phyloP scores from a whole-genome alignment of 2,329 filamentous ascomycete genomes.

The Blastomyces parvus region DNA sequence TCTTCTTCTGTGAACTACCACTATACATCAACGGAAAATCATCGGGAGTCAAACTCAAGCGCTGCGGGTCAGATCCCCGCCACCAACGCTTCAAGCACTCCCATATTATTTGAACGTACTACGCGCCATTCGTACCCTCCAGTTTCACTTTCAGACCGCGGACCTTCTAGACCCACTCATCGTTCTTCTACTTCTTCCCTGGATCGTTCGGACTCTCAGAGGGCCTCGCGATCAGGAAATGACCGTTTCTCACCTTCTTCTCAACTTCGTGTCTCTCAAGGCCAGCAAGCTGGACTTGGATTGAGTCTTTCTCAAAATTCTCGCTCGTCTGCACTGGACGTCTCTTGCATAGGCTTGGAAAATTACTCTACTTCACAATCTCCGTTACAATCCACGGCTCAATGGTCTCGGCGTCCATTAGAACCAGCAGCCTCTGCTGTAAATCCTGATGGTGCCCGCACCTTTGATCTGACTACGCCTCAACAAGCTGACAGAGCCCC shows the following conservation, averaged over 20 bases:
- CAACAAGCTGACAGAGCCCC: neutral
- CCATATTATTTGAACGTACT: neutral
- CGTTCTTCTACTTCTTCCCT: neutral
- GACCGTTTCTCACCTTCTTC: neutral
- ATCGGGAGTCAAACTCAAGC: neutral
- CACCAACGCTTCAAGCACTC: neutral
- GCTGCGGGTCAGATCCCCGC: neutral
- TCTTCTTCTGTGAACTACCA: neutral
- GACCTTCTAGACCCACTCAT: neutral
- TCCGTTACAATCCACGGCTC: neutral
- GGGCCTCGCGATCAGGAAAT: neutral
- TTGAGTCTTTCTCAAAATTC: neutral
- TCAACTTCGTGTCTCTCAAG: neutral
- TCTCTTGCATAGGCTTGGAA: neutral
- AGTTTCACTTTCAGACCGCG: neutral
- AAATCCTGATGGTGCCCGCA: neutral
- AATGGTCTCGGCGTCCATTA: neutral
- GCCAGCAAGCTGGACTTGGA: neutral
- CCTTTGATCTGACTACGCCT: neutral
- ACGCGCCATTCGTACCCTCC: neutral
- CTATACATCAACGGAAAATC: neutral
- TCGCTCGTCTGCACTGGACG: neutral
- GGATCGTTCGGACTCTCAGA: neutral
- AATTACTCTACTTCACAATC: neutral
- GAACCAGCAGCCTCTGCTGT: neutral